Base-by-base conservation (phyloP, 2,329 filamentous ascomycete species). In the Colletotrichum aenigma region DNA sequence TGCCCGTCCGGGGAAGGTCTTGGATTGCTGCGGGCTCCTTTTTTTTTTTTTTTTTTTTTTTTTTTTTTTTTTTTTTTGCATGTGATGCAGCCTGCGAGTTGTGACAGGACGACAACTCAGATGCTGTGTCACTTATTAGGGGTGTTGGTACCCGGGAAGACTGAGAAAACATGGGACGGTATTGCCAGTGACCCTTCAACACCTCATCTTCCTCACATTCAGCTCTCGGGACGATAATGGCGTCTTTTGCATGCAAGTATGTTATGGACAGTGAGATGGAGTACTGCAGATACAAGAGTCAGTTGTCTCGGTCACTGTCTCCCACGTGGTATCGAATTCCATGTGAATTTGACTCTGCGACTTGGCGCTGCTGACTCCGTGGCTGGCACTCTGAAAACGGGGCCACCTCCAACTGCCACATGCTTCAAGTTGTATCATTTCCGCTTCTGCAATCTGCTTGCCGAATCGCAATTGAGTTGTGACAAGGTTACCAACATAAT, bases 71-170 rank as follows among this genome's bases (percentile, higher is more conserved):
- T 52, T 48, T 64, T 73, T 74, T 76, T 36, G 70, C 74, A 76
- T 76, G 74, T 76, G 74, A 76, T 36, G 73, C n/a, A n/a, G n/a
- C 30, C 66, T 68, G 62, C 69, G 30, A 64, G 62, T 72, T 72
- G 38, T 58, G 69, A 67, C 61, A 43, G 72, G 68, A 71, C 26
- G 52, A 15, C 28, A 32, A 21, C 6, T n/a, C 12, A 28, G 18
- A 55, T 16, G 38, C 5, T 18, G 7, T 48, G 65, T 58, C 24
- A 52, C n/a, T 67, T 21, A 66, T 21, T 58, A 10, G 16, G 38
- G 36, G n/a, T 55, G 18, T 21, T 6, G 64, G 21, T 66, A 48
- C 24, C 28, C 9, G 36, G 36, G 26, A 43, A 24, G 3, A 6
- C 10, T 28, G 32, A 16, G 18, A n/a, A 16, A n/a, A 28, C 52